phyloP scores from a whole-genome alignment of 371 early-diverging fungal genomes.

The Syncephalis plumigaleata region DNA sequence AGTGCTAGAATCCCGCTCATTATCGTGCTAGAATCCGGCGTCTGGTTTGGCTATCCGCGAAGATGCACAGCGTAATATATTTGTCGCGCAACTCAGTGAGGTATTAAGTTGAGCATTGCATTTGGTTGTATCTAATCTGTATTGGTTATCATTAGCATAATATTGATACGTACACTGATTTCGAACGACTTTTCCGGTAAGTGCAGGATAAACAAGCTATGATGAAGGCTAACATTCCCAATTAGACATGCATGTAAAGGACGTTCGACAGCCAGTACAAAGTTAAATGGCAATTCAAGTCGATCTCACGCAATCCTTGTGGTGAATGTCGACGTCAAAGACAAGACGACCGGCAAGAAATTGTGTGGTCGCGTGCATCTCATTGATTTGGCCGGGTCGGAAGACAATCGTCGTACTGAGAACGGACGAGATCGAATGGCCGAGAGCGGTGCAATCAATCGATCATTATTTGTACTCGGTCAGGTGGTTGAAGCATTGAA shows the following conservation, averaged over 20 bases:
- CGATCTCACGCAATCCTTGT: constrained; percentile 44
- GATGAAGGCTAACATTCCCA: too few species aligned
- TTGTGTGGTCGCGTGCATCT: constrained; percentile 24
- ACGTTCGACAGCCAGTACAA: constrained; percentile 44
- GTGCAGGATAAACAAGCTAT: constrained; percentile 2
- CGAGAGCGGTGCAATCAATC: constrained; percentile 55
- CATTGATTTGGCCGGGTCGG: constrained; percentile 60
- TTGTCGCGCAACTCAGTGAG: constrained; percentile 32
- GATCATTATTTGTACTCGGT: constrained; percentile 48
- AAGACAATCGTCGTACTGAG: constrained; percentile 54
- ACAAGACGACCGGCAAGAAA: constrained; percentile 4
- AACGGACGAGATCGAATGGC: constrained; percentile 39
- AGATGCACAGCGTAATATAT: constrained; percentile 24
- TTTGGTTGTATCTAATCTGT: too few species aligned
- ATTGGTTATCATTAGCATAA: too few species aligned
- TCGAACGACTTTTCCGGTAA: constrained; percentile 20
- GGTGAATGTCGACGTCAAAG: constrained; percentile 11
- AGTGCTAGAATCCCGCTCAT: too few species aligned
- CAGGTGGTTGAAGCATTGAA: constrained; percentile 55
- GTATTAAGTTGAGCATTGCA: too few species aligned
- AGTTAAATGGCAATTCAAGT: constrained; percentile 37
- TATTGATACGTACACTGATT: constrained; percentile 25
- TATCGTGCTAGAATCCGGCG: neutral
- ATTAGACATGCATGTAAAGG: constrained; percentile 20
- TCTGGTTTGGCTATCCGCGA: constrained; percentile 27